These are phyloP conservation scores for Ogataea kodamae DNA, from an alignment of 805 yeast genomes.

Conservation along the genomic window DNA sequence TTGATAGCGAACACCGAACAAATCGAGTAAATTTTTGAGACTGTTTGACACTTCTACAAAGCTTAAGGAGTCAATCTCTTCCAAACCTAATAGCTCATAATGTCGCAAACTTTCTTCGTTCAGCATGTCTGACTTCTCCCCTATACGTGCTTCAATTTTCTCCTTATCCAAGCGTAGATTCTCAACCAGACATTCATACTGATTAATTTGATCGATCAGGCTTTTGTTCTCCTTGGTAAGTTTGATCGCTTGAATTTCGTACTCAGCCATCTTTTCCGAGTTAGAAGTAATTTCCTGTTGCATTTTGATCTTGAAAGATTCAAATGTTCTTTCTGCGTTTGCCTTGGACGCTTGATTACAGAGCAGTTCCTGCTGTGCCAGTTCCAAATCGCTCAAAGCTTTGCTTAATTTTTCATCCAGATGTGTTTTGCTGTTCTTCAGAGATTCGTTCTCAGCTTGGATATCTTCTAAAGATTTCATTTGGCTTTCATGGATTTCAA, in stretches of 20 bases:
- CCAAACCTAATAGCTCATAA: conserved; percentile 11
- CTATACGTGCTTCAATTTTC: conserved; percentile 1
- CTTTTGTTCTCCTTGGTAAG: conserved; percentile 2
- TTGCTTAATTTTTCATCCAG: too few relatives aligned
- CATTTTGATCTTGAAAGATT: conserved; percentile 1
- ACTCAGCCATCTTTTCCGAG: not conserved
- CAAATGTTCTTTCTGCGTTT: not conserved
- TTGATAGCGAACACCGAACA: conserved; percentile 16
- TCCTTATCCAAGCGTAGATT: conserved; percentile 6
- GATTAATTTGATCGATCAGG: conserved; percentile 1
- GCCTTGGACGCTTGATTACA: not conserved
- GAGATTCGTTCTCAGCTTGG: too few relatives aligned
- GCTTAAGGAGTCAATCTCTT: conserved; percentile 10
- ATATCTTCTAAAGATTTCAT: too few relatives aligned
- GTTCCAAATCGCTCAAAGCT: not conserved
- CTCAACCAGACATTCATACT: conserved; percentile 6
- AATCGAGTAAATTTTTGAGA: conserved; percentile 13
- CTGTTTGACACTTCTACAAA: conserved; percentile 16
- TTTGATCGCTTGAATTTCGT: not conserved
- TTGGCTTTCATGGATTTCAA: conserved; percentile 2
- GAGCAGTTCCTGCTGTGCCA: conserved; percentile 6
- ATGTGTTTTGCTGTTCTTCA: too few relatives aligned
- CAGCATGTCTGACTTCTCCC: conserved; percentile 5
- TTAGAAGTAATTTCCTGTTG: not conserved
- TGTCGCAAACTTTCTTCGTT: conserved; percentile 6